Evolutionary conservation across 1,284 basidiomycete genomes (phyloP), one percentile per base, ranked within the genome.

Genomic region (Coniferiporia sulphurascens): DNA sequence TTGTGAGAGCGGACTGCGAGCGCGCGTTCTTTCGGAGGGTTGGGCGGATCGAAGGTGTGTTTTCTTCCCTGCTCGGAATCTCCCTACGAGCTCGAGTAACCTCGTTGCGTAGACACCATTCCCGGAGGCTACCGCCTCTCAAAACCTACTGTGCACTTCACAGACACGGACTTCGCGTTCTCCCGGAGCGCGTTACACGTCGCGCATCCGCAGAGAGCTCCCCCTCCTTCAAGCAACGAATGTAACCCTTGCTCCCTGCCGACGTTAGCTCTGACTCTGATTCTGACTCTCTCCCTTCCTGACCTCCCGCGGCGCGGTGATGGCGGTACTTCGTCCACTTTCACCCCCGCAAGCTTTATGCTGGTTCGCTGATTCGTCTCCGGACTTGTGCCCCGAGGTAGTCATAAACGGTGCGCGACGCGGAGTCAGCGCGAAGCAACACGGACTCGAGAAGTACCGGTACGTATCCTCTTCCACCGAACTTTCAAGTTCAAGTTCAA

Each of bases 401-500:
- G 68, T 92, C 55, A 89, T 89, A 64, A 89, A 89, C 63, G 90
- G 91, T 1, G 72, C 84, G n/a, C 85, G 81, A 65, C 83, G 91
- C 48, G 91, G 91, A 2, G 82, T 89, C 1, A 74, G 87, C 10
- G 80, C 85, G 0, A 91, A 88, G 66, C 82, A 88, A 65, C 78
- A 85, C 22, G 74, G 80, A 59, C 77, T 78, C 43, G 74, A 78
- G 4, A 86, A 84, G 68, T 84, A 81, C 51, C 81, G 85, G 90
- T 87, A 59, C 38, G 72, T 58, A 36, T 15, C 15, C 36, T 27
- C 46, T 15, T 19, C 1, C 45, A 45, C 8, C 12, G 35, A 53
- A 53, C 22, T 36, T 32, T 34, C 32, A n/a, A 41, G 21, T 43
- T 15, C 41, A 4, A 36, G 36, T 38, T 41, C 38, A 8, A 41